Base-by-base conservation (phyloP, 345 rosid species). In the Psidium friedrichsthalianum region DNA sequence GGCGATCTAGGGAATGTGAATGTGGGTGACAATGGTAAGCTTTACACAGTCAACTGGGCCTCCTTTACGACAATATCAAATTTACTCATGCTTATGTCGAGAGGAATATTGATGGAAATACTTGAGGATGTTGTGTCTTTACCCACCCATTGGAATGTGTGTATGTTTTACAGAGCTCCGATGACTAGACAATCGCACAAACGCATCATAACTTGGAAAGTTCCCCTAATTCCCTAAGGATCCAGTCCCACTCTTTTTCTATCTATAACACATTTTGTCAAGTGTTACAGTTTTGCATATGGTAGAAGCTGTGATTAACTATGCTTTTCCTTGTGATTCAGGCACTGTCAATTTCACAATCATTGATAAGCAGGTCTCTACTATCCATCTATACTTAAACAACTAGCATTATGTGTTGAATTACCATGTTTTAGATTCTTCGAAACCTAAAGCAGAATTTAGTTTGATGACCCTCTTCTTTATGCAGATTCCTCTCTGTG, bases 1-100 rank as follows among this genome's bases (percentile, higher is more conserved):
- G 99, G 99, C 27, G 99, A 97, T 92, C 88, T 96, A 29, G 99
- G 99, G 89, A 96, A 96, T 86, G 85, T 97, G 86, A 87, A 44
- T 89, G 99, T 87, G 84, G 95, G 99, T 85, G 99, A 91, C 69
- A 98, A 97, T 88, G 99, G 99, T 97, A 94, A 53, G 88, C 51
- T 32, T 85, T 40, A 40, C 16, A 40, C 22, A 11, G 51, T 42
- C 18, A 32, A n/a, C 27, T 27, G 42, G 51, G 36, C 44, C 15
- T 51, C 27, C 47, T 69, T 32, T 69, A 8, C 2, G 20, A 69
- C 10, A 32, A 69, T 16, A 69, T 18, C 4, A 32, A 69, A 32
- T 9, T 36, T 69, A 69, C 13, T 0, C 1, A 56, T 83, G 49
- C 40, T 36, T 12, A 55, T 83, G 49, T 83, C n/a, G 15, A 83